Base-by-base conservation (phyloP, 805 yeast genomes). In the Myxozyma melibiosi region DNA sequence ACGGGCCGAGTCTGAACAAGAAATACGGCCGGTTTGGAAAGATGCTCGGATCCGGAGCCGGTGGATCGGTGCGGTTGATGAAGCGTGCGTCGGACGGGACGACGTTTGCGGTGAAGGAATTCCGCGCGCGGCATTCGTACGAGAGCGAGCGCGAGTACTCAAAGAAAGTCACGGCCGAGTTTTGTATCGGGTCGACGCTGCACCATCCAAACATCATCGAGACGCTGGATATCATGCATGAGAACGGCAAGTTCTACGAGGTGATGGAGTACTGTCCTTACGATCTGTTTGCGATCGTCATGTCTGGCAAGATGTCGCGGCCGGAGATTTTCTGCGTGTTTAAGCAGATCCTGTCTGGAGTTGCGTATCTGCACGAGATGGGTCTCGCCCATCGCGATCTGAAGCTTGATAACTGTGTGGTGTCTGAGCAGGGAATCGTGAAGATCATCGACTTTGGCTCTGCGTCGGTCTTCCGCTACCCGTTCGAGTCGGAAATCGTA, bases 381-480 rank as follows among this genome's bases (percentile, higher is more conserved):
- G 97, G 97, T 0, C 77, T 92, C 40, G 96, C 97, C 0, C 98
- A 92, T 72, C 80, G 98, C 31, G 99, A 92, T 69, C 78, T 92
- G 63, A 92, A 92, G 70, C 77, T 92, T 33, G 99, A 92, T 71
- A 92, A 92, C 71, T 91, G 97, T 71, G 97, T 91, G 42, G 94
- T 92, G 25, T 81, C 81, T 30, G 71, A 73, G 2, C 71, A 80
- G 24, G 98, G 98, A 1, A 80, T 88, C 11, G 77, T 92, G 50
- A 92, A 92, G 72, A 72, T 92, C 53, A 89, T 92, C 63, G 99
- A 92, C 73, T 92, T 91, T 72, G 99, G 99, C 5, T 85, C 95
- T 3, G 94, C 97, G 0, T 88, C 86, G 20, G 86, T 88, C 24
- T 90, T 89, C 75, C 79, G 84, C 59, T 84, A 84, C 66, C 84